A percentile compares a stretch with the other conserved stretches of the same genome.
These are phyloP conservation scores for Eimeria praecox DNA, from an alignment of 169 alveolate species.

Conservation along the genomic window DNA sequence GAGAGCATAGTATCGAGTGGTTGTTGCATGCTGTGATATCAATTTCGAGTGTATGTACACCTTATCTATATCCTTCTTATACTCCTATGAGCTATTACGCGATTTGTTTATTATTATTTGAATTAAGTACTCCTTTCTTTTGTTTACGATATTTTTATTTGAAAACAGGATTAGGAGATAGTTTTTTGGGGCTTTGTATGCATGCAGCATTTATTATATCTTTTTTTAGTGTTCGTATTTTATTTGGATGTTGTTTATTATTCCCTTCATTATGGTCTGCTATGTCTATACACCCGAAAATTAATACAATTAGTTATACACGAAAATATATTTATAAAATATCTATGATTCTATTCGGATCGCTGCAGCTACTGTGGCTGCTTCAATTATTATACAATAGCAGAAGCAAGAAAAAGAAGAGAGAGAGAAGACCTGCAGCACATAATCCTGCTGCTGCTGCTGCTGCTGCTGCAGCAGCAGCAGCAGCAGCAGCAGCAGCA, in stretches of 20 bases:
- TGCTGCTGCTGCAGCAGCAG: neutral
- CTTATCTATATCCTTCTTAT: neutral
- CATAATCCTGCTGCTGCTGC: no score
- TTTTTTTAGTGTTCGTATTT: constrained; percentile 22
- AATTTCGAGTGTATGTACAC: neutral
- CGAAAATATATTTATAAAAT: neutral
- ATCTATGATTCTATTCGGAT: neutral
- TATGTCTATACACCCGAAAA: neutral
- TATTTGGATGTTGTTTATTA: constrained; percentile 19
- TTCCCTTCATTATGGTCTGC: constrained; percentile 10
- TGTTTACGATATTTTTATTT: constrained; percentile 48
- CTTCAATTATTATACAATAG: neutral
- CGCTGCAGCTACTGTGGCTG: constrained; percentile 11
- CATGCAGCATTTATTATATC: neutral
- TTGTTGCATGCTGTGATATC: constrained; percentile 43
- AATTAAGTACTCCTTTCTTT: constrained; percentile 62
- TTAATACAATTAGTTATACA: neutral
- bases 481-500: constrained; percentile 9
- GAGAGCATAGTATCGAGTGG: constrained; percentile 31
- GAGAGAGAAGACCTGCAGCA: no score
- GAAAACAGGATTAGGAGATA: constrained; percentile 7
- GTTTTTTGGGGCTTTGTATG: no score
- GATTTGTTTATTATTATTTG: neutral
- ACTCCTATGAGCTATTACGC: constrained; percentile 62
- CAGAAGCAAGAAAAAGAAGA: no score